These are phyloP conservation scores for Favolaschia claudopus DNA, from an alignment of 768 basidiomycete genomes.

Conservation along the genomic window DNA sequence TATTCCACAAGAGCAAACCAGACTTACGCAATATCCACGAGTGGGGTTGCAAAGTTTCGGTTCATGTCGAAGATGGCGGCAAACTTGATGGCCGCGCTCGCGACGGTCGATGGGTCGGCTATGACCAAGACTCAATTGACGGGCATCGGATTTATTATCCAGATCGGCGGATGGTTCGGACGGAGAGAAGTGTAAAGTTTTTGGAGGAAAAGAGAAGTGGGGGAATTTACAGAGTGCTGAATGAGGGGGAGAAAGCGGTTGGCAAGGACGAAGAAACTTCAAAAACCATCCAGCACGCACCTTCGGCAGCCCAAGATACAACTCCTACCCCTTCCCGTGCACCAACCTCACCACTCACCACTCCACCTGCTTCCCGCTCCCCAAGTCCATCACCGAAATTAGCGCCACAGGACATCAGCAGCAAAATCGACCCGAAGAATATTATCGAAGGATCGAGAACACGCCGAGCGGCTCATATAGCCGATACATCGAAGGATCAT, in stretches of 20 bases:
- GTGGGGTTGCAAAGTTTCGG: constrained; percentile 30
- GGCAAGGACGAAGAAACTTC: background rate
- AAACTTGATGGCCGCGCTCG: constrained; percentile 35
- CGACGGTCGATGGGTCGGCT: constrained; percentile 43
- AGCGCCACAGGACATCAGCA: constrained; percentile 9
- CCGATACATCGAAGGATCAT: background rate
- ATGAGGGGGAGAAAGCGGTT: constrained; percentile 24
- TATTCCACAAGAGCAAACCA: constrained; percentile 26
- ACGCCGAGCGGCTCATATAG: constrained; percentile 2
- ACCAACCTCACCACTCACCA: constrained; percentile 5
- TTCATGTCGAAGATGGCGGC: constrained; percentile 22
- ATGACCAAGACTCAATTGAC: constrained; percentile 36
- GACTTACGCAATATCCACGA: constrained; percentile 24
- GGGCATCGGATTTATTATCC: constrained; percentile 41
- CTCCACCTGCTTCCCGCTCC: constrained; percentile 5
- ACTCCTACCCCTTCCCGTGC: background rate
- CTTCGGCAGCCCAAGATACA: background rate
- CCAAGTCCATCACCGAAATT: background rate
- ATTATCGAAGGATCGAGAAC: constrained; percentile 12
- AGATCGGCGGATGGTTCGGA: constrained; percentile 24
- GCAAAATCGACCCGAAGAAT: constrained; percentile 12
- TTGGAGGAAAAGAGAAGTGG: background rate
- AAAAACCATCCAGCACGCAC: constrained; percentile 23
- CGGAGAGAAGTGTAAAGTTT: constrained; percentile 39
- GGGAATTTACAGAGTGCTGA: constrained; percentile 16